phyloP scores from a whole-genome alignment of 441 rosid genomes.

The Viola pubescens region DNA sequence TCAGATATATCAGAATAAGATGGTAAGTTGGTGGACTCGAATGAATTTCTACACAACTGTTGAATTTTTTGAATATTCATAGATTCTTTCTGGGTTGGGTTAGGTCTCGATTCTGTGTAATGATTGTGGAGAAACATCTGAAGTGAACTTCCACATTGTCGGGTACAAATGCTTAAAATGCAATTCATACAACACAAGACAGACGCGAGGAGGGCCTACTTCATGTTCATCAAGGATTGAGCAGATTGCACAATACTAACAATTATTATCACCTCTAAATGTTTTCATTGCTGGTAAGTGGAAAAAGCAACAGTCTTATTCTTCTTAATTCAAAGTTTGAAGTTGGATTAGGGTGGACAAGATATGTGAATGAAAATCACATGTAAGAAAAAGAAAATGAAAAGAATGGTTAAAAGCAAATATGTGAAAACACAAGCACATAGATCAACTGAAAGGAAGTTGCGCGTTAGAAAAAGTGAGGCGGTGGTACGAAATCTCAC shows the following conservation, averaged over 20 bases:
- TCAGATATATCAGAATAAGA: conserved; percentile 48
- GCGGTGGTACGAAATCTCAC: too few relatives aligned
- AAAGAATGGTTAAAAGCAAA: too few relatives aligned
- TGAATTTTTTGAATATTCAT: background rate
- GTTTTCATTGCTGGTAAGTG: background rate
- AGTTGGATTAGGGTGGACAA: too few relatives aligned
- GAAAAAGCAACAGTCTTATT: background rate
- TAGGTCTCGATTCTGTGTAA: conserved; percentile 97
- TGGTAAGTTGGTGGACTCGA: conserved; percentile 33
- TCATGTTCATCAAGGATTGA: conserved; percentile 31
- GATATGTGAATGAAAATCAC: too few relatives aligned
- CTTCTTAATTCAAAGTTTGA: background rate
- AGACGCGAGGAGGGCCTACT: conserved; percentile 35
- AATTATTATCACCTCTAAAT: background rate
- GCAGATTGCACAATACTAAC: conserved; percentile 19
- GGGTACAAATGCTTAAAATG: conserved; percentile 71
- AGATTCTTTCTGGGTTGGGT: background rate
- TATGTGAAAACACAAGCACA: too few relatives aligned
- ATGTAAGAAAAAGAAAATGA: too few relatives aligned
- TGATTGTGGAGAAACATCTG: conserved; percentile 60
- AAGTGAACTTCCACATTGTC: conserved; percentile 54
- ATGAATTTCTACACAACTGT: background rate
- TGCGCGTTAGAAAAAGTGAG: too few relatives aligned
- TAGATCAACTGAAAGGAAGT: too few relatives aligned
- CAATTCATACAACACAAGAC: conserved; percentile 71